Percentiles rank a stretch among this genome's conserved stretches.
Conservation (phyloP, 2,329 filamentous ascomycete genomes). For the Trichophyton verrucosum region DNA sequence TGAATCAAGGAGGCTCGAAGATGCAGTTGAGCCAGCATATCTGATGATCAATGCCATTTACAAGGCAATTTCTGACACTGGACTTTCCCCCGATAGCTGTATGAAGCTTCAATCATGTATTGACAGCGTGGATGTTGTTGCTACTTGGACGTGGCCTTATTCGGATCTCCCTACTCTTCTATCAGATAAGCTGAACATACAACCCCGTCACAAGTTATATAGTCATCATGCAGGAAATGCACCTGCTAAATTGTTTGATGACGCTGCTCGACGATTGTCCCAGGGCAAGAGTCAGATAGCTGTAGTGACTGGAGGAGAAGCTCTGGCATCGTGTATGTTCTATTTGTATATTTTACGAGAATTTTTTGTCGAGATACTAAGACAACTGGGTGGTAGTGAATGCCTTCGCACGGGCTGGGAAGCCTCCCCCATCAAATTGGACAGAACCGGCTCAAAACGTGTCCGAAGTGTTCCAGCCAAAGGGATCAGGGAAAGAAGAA, state of each 20-base stretch:
- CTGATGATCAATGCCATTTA: slow-evolving; percentile 47
- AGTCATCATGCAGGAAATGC: slow-evolving; percentile 53
- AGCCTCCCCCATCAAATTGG: slow-evolving; percentile 50
- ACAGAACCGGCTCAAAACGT: slow-evolving; percentile 37
- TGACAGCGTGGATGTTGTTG: slow-evolving; percentile 49
- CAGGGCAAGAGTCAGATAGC: slow-evolving; percentile 44
- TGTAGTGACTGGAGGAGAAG: slow-evolving; percentile 52
- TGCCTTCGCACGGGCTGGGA: slow-evolving; percentile 40
- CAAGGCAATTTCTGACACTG: slow-evolving; percentile 40
- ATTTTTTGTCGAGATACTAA: slow-evolving; percentile 5
- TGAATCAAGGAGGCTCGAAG: slow-evolving; percentile 36
- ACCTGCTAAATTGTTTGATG: slow-evolving; percentile 50
- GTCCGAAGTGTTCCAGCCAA: slow-evolving; percentile 39
- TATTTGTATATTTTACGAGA: neutral
- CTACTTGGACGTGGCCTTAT: slow-evolving; percentile 56
- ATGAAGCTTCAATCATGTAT: slow-evolving; percentile 35
- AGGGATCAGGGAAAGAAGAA: slow-evolving; percentile 33
- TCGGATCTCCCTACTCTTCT: slow-evolving; percentile 45
- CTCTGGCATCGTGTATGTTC: slow-evolving; percentile 42
- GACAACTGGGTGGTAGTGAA: slow-evolving; percentile 31
- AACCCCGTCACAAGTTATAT: slow-evolving; percentile 38
- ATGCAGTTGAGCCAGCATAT: slow-evolving; percentile 47
- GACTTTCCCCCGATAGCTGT: slow-evolving; percentile 19
- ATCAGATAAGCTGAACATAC: slow-evolving; percentile 37
- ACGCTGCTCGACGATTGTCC: slow-evolving; percentile 47